Evolutionary conservation across 1,139 yeast species (phyloP).

Genomic region (Sugiyamaella japonica): DNA sequence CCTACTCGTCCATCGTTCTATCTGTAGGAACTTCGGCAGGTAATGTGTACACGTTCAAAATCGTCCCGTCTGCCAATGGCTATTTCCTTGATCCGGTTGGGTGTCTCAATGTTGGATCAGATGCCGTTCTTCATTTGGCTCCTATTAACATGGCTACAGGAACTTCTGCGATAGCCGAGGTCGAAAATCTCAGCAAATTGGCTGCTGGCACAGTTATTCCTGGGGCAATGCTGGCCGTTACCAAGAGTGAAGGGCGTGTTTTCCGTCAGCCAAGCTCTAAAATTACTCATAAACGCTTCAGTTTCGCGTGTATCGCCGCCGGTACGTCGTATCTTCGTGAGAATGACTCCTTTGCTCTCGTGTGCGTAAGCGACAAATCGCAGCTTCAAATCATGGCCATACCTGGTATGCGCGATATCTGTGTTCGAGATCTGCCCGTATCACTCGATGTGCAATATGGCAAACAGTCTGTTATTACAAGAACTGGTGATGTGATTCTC

Average conservation of each 20-base stretch:
- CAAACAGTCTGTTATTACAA: constrained; percentile 51
- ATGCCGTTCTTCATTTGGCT: constrained; percentile 55
- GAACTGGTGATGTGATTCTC: constrained; percentile 72
- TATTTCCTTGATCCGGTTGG: constrained; percentile 62
- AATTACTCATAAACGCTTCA: constrained; percentile 53
- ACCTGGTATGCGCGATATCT: constrained; percentile 56
- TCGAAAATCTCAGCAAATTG: constrained; percentile 59
- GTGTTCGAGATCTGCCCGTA: constrained; percentile 46
- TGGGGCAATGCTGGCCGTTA: constrained; percentile 60
- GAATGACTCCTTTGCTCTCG: constrained; percentile 47
- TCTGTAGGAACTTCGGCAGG: constrained; percentile 82
- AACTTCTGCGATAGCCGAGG: constrained; percentile 61
- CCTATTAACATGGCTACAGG: constrained; percentile 62
- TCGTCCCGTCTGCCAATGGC: constrained; percentile 68
- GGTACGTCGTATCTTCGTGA: constrained; percentile 53
- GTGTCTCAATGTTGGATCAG: constrained; percentile 48
- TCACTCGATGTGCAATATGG: constrained; percentile 45
- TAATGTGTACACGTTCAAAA: constrained; percentile 63
- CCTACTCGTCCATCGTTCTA: constrained; percentile 68
- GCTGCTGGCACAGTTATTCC: constrained; percentile 62
- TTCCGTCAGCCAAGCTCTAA: constrained; percentile 55
- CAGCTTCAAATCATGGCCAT: constrained; percentile 49
- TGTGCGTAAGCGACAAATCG: constrained; percentile 44
- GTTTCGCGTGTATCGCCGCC: constrained; percentile 49
- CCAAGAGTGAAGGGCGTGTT: constrained; percentile 64